Base-by-base conservation (phyloP, 176 grass and related monocot species). In the Oryza meyeriana region DNA sequence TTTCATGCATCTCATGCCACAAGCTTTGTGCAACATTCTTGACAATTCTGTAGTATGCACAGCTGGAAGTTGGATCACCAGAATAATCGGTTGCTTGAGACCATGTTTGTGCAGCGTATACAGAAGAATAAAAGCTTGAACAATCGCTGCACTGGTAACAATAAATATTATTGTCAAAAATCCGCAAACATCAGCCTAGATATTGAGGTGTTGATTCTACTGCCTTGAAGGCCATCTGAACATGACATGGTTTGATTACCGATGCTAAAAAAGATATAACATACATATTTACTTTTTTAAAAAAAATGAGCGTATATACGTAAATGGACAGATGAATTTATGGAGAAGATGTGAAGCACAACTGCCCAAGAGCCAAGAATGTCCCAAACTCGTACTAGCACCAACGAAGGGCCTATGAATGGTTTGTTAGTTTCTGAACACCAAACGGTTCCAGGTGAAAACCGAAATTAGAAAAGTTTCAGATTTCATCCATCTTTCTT, bases 1-100 rank as follows among this genome's bases (percentile, higher is more conserved):
- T 35, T 47, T 74, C 57, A 64, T 83, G 29, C 24, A 50, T 22
- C 48, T 47, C 35, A 48, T 32, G 17, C 72, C 52, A 87, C 64
- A 62, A 18, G 20, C 30, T 65, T 61, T 66, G 24, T 52, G 74
- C 29, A 77, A 78, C 31, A 66, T 27, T 5, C 24, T 66, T 76
- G 64, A 70, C 50, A 29, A 12, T 52, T 29, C 34, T 20, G 28
- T 9, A 68, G 13, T 20, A 35, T 28, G n/a, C 24, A 62, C 6
- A 41, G 62, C 50, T 8, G 4, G n/a, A 42, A 76, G 41, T 28
- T 70, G n/a, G 8, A 86, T 59, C 68, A 69, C 8, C 29, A 61
- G 14, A 35, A 71, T 22, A 70, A 24, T 3, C 8, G 3, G 5
- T 3, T n/a, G 14, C 18, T n/a, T 58, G 14, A 81, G 12, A 13